Percentiles rank a stretch among this genome's conserved stretches.
phyloP scores from a whole-genome alignment of 1,284 basidiomycete species.

The Tylopilus orsonianus region DNA sequence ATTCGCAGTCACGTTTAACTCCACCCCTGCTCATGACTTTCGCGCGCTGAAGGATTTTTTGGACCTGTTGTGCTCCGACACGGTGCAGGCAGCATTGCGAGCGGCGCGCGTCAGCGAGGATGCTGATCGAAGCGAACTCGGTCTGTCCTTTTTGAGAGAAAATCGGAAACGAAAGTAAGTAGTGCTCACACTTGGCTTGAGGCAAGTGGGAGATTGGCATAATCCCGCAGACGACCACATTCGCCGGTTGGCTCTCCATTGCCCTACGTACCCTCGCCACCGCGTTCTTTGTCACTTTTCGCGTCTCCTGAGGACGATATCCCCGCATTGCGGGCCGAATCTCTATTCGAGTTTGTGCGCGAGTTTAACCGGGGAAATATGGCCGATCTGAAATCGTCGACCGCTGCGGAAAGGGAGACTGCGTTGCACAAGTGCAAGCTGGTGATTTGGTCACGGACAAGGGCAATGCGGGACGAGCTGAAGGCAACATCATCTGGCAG shows the following conservation, averaged over 20 bases:
- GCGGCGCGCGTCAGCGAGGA: conserved; percentile 51
- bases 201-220: neutral
- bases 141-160: conserved; percentile 43
- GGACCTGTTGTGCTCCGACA: conserved; percentile 45
- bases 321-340: conserved; percentile 41
- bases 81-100: conserved; percentile 53
- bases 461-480: conserved; percentile 17
- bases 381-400: conserved; percentile 13
- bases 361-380: conserved; percentile 45
- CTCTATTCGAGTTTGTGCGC: conserved; percentile 49
- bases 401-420: neutral
- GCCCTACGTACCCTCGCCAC: conserved; percentile 47
- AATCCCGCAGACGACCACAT: conserved; percentile 44
- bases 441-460: conserved; percentile 50
- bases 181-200: conserved; percentile 18
- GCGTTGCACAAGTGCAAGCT: conserved; percentile 35
- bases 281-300: conserved; percentile 42
- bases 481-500: conserved; percentile 1
- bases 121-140: conserved; percentile 47
- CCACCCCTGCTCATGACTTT: conserved; percentile 34
- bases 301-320: conserved; percentile 38
- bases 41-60: conserved; percentile 46
- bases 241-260: conserved; percentile 58
- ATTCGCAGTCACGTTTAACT: conserved; percentile 29
- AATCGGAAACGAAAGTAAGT: conserved; percentile 54